Base-by-base conservation (phyloP, 441 rosid genomes). In the Francoa sonchifolia region DNA sequence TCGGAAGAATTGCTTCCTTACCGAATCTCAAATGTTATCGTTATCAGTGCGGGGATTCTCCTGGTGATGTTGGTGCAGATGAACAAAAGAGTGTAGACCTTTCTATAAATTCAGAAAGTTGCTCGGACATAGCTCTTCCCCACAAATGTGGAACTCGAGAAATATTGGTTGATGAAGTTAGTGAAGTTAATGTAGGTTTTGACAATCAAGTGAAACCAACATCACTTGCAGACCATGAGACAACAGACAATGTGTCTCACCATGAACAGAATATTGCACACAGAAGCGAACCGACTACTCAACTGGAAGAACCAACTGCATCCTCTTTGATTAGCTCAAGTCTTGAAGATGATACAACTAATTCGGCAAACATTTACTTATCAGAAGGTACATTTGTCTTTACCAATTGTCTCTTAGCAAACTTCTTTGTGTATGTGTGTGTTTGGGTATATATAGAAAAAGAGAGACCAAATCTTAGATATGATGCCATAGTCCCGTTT, bases 1-100 rank as follows among this genome's bases (percentile, higher is more conserved):
- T n/a, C n/a, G n/a, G n/a, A 52, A 75, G 92, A 57, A 64, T 76
- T 44, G 55, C 58, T 40, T 87, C 92, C 5, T 76, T 48, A 29
- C 94, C 89, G 22, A 74, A 86, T 27, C 63, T 86, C 40, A 48
- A 55, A 44, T 66, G 58, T 44, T 62, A 42, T 26, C 19, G 16
- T 26, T 41, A 31, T 40, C 42, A 18, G n/a, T 19, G 37, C 23
- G 63, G 49, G 11, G 68, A 46, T 8, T 52, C 56, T 33, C 23
- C 66, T 25, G 66, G 56, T 13, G 56, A 57, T 3, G 41, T 54
- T 26, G 17, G 66, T 48, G 13, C 46, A 5, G 54, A 52, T 30
- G 62, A 55, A 8, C 40, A 31, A 33, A 58, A 52, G 30, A 25
- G 27, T 57, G 39, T 25, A 31, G 58, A 44, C 33, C 13, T 65